Evolutionary conservation across 148 eudicot genomes (phyloP), one percentile per base, ranked within the genome.

Genomic region (Nepenthes gracilis): DNA sequence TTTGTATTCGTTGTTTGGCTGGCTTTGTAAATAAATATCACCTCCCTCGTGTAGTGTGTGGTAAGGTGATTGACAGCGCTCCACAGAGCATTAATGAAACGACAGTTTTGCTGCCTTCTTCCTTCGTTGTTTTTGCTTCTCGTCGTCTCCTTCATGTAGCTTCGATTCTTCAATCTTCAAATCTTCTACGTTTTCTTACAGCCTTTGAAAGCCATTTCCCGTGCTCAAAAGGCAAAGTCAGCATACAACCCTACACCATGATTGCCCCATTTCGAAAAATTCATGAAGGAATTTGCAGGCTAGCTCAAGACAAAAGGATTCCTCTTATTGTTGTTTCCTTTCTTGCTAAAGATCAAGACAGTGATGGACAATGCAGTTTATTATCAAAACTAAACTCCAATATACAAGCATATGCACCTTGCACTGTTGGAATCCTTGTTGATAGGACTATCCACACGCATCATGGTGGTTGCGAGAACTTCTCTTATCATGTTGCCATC

Each of bases 311-410:
- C 12, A 67, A 59, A n/a, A 6, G 10, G 2, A 37, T 51, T 11
- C 62, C 70, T 36, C 70, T 67, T 3, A 43, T 67, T 8, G 49
- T 67, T 51, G 40, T 67, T 47, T 63, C 70, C 12, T 60, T 35
- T 45, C 14, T 37, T n/a, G 33, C 47, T 10, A 5, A 32, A 23
- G 14, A 53, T 33, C 0, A 23, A 23, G 23, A 33, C 2, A 8
- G 12, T 35, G 10, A 35, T 50, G 48, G 32, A 47, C 2, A 33
- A 50, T 0, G 12, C 0, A 32, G 35, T 32, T 52, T n/a, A 5
- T 47, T 32, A 6, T 43, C 9, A 11, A 58, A 58, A 5, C 1
- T 58, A 1, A 58, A 36, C 15, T 36, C 47, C 8, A 47, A 60
- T 2, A 60, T 60, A 47, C 64, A 60, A 47, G 36, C 10, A 9